Conservation (phyloP, 108 stramenopile species). For the Aureococcus anophagefferens region DNA sequence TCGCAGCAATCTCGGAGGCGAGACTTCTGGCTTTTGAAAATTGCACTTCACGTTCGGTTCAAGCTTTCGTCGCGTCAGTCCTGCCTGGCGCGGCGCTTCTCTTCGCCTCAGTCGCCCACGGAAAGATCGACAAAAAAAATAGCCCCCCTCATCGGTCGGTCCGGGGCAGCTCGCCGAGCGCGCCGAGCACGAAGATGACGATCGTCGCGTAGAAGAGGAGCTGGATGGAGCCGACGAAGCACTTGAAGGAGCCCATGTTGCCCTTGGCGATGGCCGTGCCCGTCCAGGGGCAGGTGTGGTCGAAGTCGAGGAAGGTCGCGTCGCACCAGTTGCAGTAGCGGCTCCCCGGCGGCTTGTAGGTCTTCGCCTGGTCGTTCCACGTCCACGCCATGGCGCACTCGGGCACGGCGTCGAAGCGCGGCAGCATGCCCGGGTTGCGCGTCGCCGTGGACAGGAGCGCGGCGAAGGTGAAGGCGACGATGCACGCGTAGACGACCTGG, state of each 20-base stretch:
- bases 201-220: background rate
- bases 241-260: constrained; percentile 62
- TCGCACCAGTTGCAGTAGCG: constrained; percentile 68
- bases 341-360: constrained; percentile 64
- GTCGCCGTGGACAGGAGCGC: background rate
- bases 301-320: constrained; percentile 40
- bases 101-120: no score
- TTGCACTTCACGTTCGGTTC: no score
- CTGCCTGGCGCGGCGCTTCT: no score
- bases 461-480: background rate
- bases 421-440: background rate
- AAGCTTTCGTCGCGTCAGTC: no score
- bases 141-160: no score
- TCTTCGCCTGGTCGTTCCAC: constrained; percentile 63
- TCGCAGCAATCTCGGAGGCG: no score
- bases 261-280: constrained; percentile 70
- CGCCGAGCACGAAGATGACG: background rate
- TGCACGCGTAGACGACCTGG: background rate
- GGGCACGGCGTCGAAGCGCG: no score
- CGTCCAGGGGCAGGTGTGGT: constrained; percentile 48
- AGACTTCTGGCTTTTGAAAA: no score
- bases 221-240: constrained; percentile 36
- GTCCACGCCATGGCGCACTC: constrained; percentile 32
- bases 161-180: no score
- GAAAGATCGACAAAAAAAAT: no score